Evolutionary conservation across 495 filamentous ascomycete species (phyloP), one percentile per base, ranked within the genome.

Genomic region (Hypoxylon intermedium): DNA sequence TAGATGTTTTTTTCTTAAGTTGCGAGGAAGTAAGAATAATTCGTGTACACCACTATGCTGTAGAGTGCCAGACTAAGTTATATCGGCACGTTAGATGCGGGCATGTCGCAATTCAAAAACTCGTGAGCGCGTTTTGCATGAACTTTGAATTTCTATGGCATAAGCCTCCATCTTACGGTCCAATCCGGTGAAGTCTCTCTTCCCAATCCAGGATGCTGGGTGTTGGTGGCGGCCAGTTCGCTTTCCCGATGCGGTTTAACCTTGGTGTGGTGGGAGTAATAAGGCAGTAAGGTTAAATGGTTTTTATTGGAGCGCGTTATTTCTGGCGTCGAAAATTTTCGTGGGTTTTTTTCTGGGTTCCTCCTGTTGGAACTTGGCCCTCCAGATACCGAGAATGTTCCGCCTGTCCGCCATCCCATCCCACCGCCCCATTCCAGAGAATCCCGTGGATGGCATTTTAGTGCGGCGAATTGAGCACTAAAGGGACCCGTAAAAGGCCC

Each of bases 261-360:
- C 13, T 37, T 20, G 16, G 5, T 12, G 26, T 34, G 26, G 6
- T n/a, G n/a, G n/a, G n/a, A n/a, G n/a, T n/a, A n/a, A n/a, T n/a
- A 15, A 21, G n/a, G 21, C n/a, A 34, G 18, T 30, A 11, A 30
- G 24, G 50, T 47, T 54, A 23, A 53, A 50, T 30, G 50, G 50
- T 34, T 19, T 30, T 12, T 40, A 13, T 5, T 43, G 23, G 19
- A 21, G 30, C 49, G 40, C 42, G 43, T 45, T 46, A 15, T 24
- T 38, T 33, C 44, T 21, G 48, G 26, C 26, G 9, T 58, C 61
- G 44, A 65, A 65, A 65, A 60, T 52, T 43, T 60, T 65, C 51
- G 18, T 34, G 30, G 36, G 9, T 36, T 23, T 60, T 60, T 43
- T 26, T 37, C 45, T 45, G 6, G n/a, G 15, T 2, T 33, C n/a